Conservation (phyloP, 2,329 filamentous ascomycete species). For the Fusarium haematococcum region DNA sequence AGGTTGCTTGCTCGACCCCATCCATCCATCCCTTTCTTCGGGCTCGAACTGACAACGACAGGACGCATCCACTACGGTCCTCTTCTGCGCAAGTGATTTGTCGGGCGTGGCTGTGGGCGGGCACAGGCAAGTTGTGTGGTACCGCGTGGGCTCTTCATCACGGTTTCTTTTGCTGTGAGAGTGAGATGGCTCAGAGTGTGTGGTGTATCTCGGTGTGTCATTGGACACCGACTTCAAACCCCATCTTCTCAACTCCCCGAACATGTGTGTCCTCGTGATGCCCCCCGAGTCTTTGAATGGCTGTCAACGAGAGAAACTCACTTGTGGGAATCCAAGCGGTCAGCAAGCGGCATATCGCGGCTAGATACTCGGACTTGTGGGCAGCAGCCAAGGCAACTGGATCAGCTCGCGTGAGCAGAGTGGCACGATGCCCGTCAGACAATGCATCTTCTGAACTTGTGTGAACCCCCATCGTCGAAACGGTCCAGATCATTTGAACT, state of each 20-base stretch:
- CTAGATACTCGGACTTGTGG: background rate
- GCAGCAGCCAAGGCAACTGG: background rate
- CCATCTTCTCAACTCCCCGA: background rate
- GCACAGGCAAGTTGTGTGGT: background rate
- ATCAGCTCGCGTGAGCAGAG: conserved; percentile 23
- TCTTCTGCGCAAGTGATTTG: conserved; percentile 1
- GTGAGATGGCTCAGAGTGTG: background rate
- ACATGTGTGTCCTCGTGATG: conserved; percentile 20
- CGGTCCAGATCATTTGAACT: background rate
- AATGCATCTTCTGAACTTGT: background rate
- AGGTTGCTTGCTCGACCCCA: conserved; percentile 15
- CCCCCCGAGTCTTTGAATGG: background rate
- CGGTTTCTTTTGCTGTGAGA: background rate
- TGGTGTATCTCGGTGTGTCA: background rate
- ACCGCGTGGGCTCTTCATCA: conserved; percentile 30
- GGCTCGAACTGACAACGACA: conserved; percentile 1
- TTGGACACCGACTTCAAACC: background rate
- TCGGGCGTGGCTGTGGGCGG: conserved; percentile 1
- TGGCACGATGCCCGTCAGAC: background rate
- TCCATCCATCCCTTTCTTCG: conserved; percentile 7
- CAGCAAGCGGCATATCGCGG: background rate
- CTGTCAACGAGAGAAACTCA: background rate
- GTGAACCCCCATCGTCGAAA: background rate
- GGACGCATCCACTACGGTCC: background rate
- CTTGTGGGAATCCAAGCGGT: background rate